phyloP scores from a whole-genome alignment of 2,329 filamentous ascomycete species.

The Stagonosporopsis tanaceti region DNA sequence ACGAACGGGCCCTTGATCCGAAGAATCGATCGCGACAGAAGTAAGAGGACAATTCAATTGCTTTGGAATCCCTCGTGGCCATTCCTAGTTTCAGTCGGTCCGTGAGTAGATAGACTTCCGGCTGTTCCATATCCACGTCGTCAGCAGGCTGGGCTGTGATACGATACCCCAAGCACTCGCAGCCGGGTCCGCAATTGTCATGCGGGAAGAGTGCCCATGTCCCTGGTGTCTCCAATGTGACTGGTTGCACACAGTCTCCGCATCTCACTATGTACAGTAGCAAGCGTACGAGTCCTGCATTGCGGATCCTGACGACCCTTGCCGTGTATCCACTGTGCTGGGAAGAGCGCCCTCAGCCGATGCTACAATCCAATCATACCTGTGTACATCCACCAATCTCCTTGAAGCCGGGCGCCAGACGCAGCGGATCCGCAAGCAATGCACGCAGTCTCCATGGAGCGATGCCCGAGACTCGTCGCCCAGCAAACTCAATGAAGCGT shows the following conservation, averaged over 20 bases:
- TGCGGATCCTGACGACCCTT: conserved; percentile 32
- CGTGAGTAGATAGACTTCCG: not conserved
- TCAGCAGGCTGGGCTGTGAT: conserved; percentile 13
- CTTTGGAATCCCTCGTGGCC: not conserved
- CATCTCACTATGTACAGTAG: conserved; percentile 28
- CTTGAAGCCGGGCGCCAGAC: conserved; percentile 16
- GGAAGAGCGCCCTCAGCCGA: conserved; percentile 25
- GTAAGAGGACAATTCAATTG: not conserved
- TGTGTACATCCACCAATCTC: conserved; percentile 17
- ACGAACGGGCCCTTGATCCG: not conserved
- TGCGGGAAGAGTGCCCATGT: conserved; percentile 24
- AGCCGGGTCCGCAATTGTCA: conserved; percentile 39
- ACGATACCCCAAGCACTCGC: conserved; percentile 5
- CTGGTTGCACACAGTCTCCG: conserved; percentile 33
- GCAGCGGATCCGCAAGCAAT: conserved; percentile 43
- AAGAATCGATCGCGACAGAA: not conserved
- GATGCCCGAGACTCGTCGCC: conserved; percentile 18
- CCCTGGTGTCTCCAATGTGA: conserved; percentile 21
- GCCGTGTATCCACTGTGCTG: conserved; percentile 30
- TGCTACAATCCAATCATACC: conserved; percentile 33
- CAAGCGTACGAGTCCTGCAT: conserved; percentile 26
- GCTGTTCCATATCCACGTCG: conserved; percentile 2
- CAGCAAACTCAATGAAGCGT: conserved; percentile 21
- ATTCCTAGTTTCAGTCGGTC: not conserved
- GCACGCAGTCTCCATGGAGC: conserved; percentile 18